phyloP scores from a whole-genome alignment of 2,329 filamentous ascomycete species.

The Claviceps africana region DNA sequence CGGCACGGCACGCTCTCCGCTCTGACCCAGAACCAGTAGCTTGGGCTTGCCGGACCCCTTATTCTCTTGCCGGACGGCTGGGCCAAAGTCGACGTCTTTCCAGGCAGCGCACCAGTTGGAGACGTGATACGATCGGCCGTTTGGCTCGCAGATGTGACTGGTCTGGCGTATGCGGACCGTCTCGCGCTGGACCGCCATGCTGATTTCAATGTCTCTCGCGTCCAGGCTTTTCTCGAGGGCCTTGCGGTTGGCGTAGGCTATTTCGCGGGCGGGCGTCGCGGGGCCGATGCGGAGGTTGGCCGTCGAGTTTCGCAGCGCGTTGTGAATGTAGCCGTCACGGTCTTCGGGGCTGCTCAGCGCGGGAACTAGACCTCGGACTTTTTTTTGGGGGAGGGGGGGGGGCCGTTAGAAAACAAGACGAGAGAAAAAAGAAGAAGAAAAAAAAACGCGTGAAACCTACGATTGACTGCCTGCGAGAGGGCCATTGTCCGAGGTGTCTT shows the following conservation, averaged over 20 bases:
- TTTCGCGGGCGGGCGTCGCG: neutral
- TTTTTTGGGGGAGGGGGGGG: too few relatives aligned
- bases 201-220: neutral
- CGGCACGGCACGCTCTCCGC: neutral
- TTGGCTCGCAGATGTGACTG: constrained; percentile 2
- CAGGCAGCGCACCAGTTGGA: constrained; percentile 4
- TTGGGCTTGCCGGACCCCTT: neutral
- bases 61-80: neutral
- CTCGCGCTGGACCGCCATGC: neutral
- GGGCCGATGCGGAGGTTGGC: neutral
- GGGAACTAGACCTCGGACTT: neutral
- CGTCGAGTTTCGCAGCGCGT: neutral
- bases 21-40: constrained; percentile 1
- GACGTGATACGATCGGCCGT: neutral
- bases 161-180: neutral
- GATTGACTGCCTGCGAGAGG: constrained; percentile 1
- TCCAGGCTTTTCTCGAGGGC: neutral
- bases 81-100: constrained; percentile 2
- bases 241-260: constrained; percentile 2
- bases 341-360: neutral
- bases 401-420: too few relatives aligned
- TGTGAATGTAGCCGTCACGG: constrained; percentile 1
- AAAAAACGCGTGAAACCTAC: neutral
- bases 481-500: neutral
- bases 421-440: neutral